Evolutionary conservation across 2,329 filamentous ascomycete genomes (phyloP), one percentile per base, ranked within the genome.

Genomic region (Stagonosporopsis vannaccii): DNA sequence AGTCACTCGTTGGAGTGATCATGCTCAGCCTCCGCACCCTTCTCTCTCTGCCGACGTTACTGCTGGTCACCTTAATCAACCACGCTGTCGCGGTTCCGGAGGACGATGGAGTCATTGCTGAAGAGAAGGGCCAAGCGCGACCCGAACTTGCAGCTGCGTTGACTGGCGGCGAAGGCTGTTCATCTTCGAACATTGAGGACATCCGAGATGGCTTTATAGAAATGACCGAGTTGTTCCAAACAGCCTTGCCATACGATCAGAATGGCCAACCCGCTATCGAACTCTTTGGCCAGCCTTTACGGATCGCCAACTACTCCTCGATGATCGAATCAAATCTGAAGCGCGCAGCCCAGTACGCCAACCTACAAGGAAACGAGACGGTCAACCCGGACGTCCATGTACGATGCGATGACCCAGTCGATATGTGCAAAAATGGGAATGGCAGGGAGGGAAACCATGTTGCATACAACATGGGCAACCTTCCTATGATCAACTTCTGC

Each of bases 401-500:
- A 2, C 64, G 72, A 19, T 75, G 73, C 59, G 72, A 74, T 37
- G 72, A 75, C 48, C 73, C 72, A 23, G 65, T 68, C 47, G 32
- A 60, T 5, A 54, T 67, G 3, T 75, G 71, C 51, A 48, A 62
- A 7, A 59, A 58, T 12, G 69, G 69, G 8, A 70, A 67, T 30
- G 62, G 58, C 35, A 68, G 64, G 40, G 68, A 73, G 20, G 72
- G 71, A 17, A 63, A 62, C 23, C 72, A 74, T 47, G 55, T 62
- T 2, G 68, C 69, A 20, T 75, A 74, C 56, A 74, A 73, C 53
- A 70, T 75, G 32, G 72, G 70, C 8, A 74, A 74, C 36, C 67
- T 72, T n/a, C 68, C 72, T 4, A 70, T 74, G 35, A 61, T 74
- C 28, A 71, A 72, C 40, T 75, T 75, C 46, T 75, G 72, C 49